Base-by-base conservation (phyloP, 2,329 filamentous ascomycete genomes). In the Colletotrichum tropicale region DNA sequence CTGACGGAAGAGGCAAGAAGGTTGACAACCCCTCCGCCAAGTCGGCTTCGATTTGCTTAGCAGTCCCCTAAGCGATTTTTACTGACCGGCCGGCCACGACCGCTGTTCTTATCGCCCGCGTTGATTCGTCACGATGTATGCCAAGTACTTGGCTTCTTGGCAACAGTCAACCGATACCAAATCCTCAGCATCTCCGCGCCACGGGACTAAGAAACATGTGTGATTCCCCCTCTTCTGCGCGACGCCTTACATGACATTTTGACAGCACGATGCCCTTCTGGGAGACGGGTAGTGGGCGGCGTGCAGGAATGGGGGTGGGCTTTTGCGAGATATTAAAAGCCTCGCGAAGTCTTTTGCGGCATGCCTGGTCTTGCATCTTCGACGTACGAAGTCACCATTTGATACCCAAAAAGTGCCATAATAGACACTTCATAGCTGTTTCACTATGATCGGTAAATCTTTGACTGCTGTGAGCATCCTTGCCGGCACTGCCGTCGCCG, bases 401-500 rank as follows among this genome's bases (percentile, higher is more conserved):
- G 30, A 15, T 21, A 21, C 21, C n/a, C n/a, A 6, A 15, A n/a
- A 3, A 34, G 9, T 43, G 32, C 16, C 8, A 4, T 7, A 6
- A 5, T 18, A 18, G 61, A 8, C 32, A n/a, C 21, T 8, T 62
- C 15, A 43, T 3, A 32, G 58, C 30, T 32, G 4, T 21, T 4
- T 2, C 8, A 64, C 3, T n/a, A 34, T 24, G 15, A 32, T n/a
- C 8, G 24, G n/a, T 6, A 70, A 8, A 28, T 18, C 15, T 2
- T 6, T 61, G 10, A 8, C 15, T 6, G 24, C 13, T 18, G 8
- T 3, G 3, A 26, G 61, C 24, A 12, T 28, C 16, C 48, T 71
- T 16, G 48, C 32, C 36, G 80, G 80, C 18, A 77, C 77, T 3
- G 79, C 79, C 3, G 82, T 83, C 10, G 81, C 82, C 8, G 83